A percentile compares a stretch with the other conserved stretches of the same genome.
These are phyloP conservation scores for Phytophthora tentaculata DNA, from an alignment of 352 stramenopile species.

Conservation along the genomic window DNA sequence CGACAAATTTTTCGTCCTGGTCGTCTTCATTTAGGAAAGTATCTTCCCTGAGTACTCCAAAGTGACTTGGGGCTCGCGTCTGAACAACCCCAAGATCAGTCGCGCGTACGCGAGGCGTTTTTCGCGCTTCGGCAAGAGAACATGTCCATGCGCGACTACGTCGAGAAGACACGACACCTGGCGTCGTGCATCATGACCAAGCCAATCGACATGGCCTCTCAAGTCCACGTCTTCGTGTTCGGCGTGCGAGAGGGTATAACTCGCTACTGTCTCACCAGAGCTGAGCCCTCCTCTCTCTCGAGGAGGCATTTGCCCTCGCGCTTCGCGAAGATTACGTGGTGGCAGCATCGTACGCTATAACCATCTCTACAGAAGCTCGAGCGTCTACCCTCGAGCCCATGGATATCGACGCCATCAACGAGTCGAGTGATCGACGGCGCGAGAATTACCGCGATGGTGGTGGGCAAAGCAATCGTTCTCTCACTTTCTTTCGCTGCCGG, in stretches of 20 bases:
- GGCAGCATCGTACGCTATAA: no score
- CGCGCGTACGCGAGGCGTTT: background rate
- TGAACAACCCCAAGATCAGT: background rate
- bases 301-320: no score
- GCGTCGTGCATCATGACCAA: background rate
- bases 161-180: background rate
- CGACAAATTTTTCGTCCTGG: slow-evolving; percentile 22
- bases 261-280: no score
- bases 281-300: no score
- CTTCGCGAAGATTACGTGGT: no score
- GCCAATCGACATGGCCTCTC: no score
- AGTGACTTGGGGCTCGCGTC: background rate
- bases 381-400: background rate
- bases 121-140: background rate
- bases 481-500: background rate
- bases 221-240: background rate
- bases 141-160: background rate
- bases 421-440: background rate
- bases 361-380: no score
- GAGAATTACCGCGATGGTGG: no score
- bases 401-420: slow-evolving; percentile 3
- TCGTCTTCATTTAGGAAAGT: slow-evolving; percentile 19
- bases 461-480: background rate
- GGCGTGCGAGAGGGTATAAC: no score
- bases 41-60: slow-evolving; percentile 4